phyloP scores from a whole-genome alignment of 495 filamentous ascomycete genomes.

The Hypoxylon fuscum region DNA sequence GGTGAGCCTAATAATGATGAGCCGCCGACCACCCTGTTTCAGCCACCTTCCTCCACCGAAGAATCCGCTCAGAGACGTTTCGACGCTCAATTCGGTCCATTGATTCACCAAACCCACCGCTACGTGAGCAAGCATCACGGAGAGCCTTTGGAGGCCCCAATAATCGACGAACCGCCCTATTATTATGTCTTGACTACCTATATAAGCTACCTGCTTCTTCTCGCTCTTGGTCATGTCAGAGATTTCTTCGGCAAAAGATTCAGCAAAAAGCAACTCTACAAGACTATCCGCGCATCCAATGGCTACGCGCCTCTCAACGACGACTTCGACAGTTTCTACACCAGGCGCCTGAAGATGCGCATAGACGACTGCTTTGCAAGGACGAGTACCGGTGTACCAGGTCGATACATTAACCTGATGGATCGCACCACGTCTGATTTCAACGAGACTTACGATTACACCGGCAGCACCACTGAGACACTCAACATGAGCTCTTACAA shows the following conservation, averaged over 20 bases:
- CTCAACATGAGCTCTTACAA: slow-evolving; percentile 99
- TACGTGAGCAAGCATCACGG: slow-evolving; percentile 88
- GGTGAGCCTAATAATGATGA: slow-evolving; percentile 76
- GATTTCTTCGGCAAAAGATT: slow-evolving; percentile 99
- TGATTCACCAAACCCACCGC: slow-evolving; percentile 79
- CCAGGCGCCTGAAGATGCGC: slow-evolving; percentile 87
- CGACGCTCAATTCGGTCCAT: slow-evolving; percentile 92
- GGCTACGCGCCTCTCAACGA: slow-evolving; percentile 97
- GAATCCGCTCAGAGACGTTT: slow-evolving; percentile 74
- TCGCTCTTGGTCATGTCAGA: slow-evolving; percentile 91
- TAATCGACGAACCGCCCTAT: slow-evolving; percentile 96
- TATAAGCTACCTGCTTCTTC: slow-evolving; percentile 94
- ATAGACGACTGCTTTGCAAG: slow-evolving; percentile 97
- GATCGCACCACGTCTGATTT: slow-evolving; percentile 88
- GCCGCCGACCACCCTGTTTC: slow-evolving; percentile 82
- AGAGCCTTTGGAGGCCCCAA: slow-evolving; percentile 76
- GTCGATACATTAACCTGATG: slow-evolving; percentile 89
- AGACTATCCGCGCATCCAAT: slow-evolving; percentile 80
- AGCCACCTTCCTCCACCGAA: slow-evolving; percentile 90
- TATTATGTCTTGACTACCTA: slow-evolving; percentile 97
- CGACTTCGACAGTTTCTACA: slow-evolving; percentile 99
- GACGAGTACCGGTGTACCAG: slow-evolving; percentile 91
- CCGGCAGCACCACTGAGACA: slow-evolving; percentile 92
- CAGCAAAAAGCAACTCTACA: slow-evolving; percentile 78
- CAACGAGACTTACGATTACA: slow-evolving; percentile 86